Conservation (phyloP, 2,329 filamentous ascomycete species). For the Metarhizium guizhouense region DNA sequence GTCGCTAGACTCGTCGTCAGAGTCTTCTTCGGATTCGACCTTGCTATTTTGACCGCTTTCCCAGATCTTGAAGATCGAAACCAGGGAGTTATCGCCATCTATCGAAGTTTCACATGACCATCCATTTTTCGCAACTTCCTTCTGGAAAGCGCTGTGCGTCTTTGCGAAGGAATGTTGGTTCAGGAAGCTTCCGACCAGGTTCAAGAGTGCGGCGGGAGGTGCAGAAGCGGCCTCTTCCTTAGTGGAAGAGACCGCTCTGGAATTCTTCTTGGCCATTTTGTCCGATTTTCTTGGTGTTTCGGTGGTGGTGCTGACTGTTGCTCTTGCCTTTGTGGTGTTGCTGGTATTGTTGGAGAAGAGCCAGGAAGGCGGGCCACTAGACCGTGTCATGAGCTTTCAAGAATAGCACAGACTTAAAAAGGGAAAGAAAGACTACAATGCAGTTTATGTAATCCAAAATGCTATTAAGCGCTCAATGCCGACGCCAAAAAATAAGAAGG, state of each 20-base stretch:
- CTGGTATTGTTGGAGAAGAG: conserved; percentile 33
- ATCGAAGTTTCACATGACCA: conserved; percentile 26
- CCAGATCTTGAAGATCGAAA: conserved; percentile 43
- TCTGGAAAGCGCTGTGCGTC: conserved; percentile 52
- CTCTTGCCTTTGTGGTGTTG: conserved; percentile 4
- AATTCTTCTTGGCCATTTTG: conserved; percentile 27
- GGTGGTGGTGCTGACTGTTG: neutral
- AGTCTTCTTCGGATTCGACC: conserved; percentile 13
- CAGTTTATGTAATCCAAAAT: neutral
- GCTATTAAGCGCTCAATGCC: neutral
- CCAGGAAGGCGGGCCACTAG: conserved; percentile 28
- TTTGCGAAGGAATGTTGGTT: conserved; percentile 54
- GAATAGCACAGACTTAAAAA: conserved; percentile 5
- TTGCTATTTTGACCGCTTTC: conserved; percentile 22
- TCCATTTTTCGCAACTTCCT: conserved; percentile 49
- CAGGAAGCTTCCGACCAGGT: conserved; percentile 59
- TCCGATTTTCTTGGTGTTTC: neutral
- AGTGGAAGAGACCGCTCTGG: conserved; percentile 12
- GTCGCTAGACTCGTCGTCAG: conserved; percentile 5
- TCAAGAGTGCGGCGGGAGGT: conserved; percentile 53
- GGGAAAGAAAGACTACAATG: neutral
- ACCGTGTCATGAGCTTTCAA: conserved; percentile 21
- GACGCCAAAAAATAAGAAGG: neutral
- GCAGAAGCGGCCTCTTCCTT: conserved; percentile 15
- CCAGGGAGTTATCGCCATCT: conserved; percentile 30